These are phyloP conservation scores for Phycomyces nitens DNA, from an alignment of 192 early-diverging fungal species.

Conservation along the genomic window DNA sequence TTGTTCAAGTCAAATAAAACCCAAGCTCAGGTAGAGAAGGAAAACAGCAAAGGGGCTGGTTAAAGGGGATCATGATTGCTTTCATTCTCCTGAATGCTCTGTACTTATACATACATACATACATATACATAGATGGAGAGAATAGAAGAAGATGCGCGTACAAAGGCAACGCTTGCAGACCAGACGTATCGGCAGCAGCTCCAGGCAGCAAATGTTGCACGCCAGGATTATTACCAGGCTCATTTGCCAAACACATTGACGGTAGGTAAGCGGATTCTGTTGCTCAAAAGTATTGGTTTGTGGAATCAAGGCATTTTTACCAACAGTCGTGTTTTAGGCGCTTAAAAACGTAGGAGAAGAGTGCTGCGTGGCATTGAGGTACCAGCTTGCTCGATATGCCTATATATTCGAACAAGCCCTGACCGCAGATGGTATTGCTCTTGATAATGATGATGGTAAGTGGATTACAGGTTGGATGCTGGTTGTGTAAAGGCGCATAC, in stretches of 20 bases:
- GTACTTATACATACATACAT: not conserved
- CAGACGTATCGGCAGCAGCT: constrained; percentile 84
- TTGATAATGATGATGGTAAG: constrained; percentile 44
- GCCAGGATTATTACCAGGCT: constrained; percentile 73
- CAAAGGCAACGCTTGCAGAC: constrained; percentile 77
- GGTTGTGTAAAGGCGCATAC: not conserved
- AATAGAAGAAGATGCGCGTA: constrained; percentile 82
- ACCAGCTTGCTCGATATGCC: constrained; percentile 75
- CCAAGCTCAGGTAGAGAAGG: constrained; percentile 53
- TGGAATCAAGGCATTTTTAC: not conserved
- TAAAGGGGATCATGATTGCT: not conserved
- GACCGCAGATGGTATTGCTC: constrained; percentile 63
- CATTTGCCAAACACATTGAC: constrained; percentile 84
- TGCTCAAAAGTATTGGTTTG: not conserved
- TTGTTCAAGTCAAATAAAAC: constrained; percentile 52
- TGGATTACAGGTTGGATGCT: not conserved
- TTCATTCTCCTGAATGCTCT: not conserved
- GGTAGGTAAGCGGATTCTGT: constrained; percentile 37
- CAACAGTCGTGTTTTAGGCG: constrained; percentile 31
- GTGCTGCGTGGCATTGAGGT: constrained; percentile 77
- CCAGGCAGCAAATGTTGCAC: constrained; percentile 64
- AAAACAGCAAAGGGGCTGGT: not conserved
- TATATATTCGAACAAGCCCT: constrained; percentile 76
- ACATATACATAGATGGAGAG: constrained; percentile 56
- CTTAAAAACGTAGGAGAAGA: constrained; percentile 80